Evolutionary conservation across 371 early-diverging fungal genomes (phyloP).

Genomic region (Nosema bombycis): DNA sequence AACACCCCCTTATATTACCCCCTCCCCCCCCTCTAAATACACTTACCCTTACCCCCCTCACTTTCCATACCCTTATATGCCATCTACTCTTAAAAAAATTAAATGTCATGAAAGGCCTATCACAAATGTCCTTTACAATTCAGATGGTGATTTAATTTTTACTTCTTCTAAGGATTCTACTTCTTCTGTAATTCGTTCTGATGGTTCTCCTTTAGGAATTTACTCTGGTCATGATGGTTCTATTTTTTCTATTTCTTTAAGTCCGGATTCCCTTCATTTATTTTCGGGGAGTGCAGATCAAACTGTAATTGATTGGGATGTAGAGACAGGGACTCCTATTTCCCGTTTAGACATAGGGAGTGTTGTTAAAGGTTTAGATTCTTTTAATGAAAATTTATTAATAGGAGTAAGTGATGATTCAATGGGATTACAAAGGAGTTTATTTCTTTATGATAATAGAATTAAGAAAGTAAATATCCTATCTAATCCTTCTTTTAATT

Average conservation of each 20-base stretch:
- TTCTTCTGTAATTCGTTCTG: conserved; percentile 85
- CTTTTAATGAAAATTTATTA: conserved; percentile 75
- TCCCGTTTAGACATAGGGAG: conserved; percentile 78
- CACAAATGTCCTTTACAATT: conserved; percentile 92
- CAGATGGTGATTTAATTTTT: conserved; percentile 94
- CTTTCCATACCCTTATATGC: neutral
- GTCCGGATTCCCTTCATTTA: conserved; percentile 68
- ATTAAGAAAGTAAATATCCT: conserved; percentile 66
- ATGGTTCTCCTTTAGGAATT: conserved; percentile 88
- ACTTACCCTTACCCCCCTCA: neutral
- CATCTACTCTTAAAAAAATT: conserved; percentile 4
- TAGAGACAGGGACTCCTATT: conserved; percentile 78
- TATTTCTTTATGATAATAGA: conserved; percentile 73
- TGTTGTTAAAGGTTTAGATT: conserved; percentile 82
- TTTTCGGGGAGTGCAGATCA: conserved; percentile 88
- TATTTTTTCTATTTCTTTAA: conserved; percentile 74
- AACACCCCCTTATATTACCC: neutral
- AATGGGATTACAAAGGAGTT: conserved; percentile 78
- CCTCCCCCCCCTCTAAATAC: neutral
- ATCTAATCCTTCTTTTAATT: conserved; percentile 66
- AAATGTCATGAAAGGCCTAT: conserved; percentile 79
- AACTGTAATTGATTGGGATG: conserved; percentile 83
- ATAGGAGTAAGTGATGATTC: conserved; percentile 79
- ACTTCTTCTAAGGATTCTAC: conserved; percentile 84
- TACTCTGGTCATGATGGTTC: conserved; percentile 87